Conservation (phyloP, 2,329 filamentous ascomycete genomes). For the Metarhizium humberi region DNA sequence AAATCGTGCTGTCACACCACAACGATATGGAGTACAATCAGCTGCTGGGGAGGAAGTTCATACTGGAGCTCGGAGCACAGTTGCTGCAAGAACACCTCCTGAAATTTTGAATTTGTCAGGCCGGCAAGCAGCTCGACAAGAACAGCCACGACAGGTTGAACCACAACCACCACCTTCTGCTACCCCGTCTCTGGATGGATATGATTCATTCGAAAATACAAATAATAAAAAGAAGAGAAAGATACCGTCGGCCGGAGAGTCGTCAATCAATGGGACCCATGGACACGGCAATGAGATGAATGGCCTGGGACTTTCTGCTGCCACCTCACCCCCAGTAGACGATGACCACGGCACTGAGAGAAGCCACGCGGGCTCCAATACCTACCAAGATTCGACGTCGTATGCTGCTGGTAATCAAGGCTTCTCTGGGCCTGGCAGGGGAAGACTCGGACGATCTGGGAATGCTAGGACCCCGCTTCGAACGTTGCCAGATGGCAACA, state of each 20-base stretch:
- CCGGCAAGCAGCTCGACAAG: slow-evolving; percentile 33
- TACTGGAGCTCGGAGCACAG: slow-evolving; percentile 20
- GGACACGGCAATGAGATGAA: slow-evolving; percentile 31
- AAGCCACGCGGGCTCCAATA: slow-evolving; percentile 11
- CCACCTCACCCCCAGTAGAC: slow-evolving; percentile 16
- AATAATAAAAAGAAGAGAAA: slow-evolving; percentile 99
- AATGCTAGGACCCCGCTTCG: slow-evolving; percentile 55
- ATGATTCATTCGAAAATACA: slow-evolving; percentile 95
- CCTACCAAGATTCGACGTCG: slow-evolving; percentile 33
- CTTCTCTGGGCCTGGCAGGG: slow-evolving; percentile 77
- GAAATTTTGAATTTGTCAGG: slow-evolving; percentile 33
- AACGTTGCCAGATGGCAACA: slow-evolving; percentile 48
- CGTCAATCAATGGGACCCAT: slow-evolving; percentile 37
- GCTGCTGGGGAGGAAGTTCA: slow-evolving; percentile 50
- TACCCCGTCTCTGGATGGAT: slow-evolving; percentile 69
- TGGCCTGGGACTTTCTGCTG: slow-evolving; percentile 16
- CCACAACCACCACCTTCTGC: slow-evolving; percentile 56
- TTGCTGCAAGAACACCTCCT: slow-evolving; percentile 37
- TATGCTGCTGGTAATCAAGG: slow-evolving; percentile 44
- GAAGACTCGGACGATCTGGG: slow-evolving; percentile 63
- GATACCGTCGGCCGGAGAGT: slow-evolving; percentile 79
- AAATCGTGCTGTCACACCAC: slow-evolving; percentile 3
- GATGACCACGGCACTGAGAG: slow-evolving; percentile 20
- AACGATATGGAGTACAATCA: slow-evolving; percentile 14
- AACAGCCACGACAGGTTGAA: slow-evolving; percentile 35